Percentiles rank a stretch among this genome's conserved stretches.
Conservation (phyloP, 495 filamentous ascomycete genomes). For the Choiromyces venosus region DNA sequence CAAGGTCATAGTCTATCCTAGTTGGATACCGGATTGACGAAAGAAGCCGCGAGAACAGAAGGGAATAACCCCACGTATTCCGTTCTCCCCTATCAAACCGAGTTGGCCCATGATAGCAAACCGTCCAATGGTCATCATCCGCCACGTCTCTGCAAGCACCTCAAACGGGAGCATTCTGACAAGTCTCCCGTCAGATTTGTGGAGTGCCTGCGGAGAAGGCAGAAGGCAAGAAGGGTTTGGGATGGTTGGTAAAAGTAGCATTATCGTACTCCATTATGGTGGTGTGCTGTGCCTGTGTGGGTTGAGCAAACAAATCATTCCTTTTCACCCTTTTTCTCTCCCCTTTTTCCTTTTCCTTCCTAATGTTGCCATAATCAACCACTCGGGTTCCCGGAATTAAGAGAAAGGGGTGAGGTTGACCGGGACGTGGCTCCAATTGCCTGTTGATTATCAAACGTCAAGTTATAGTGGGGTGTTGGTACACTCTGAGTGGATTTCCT, state of each 20-base stretch:
- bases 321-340: neutral
- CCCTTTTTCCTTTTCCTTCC: neutral
- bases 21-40: neutral
- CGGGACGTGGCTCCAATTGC: conserved; percentile 37
- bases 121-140: neutral
- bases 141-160: conserved; percentile 1
- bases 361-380: conserved; percentile 5
- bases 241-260: neutral
- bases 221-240: neutral
- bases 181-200: conserved; percentile 1
- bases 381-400: conserved; percentile 20
- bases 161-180: neutral
- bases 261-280: neutral
- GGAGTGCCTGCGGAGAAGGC: neutral
- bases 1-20: neutral
- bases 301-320: neutral
- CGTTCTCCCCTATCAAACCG: neutral
- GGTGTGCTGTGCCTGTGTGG: neutral
- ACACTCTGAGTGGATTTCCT: conserved; percentile 4
- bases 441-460: conserved; percentile 6
- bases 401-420: neutral
- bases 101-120: neutral
- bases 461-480: conserved; percentile 14
- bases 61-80: neutral
- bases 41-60: neutral